Base-by-base conservation (phyloP, 2,329 filamentous ascomycete genomes). In the Mariannaea elegans region DNA sequence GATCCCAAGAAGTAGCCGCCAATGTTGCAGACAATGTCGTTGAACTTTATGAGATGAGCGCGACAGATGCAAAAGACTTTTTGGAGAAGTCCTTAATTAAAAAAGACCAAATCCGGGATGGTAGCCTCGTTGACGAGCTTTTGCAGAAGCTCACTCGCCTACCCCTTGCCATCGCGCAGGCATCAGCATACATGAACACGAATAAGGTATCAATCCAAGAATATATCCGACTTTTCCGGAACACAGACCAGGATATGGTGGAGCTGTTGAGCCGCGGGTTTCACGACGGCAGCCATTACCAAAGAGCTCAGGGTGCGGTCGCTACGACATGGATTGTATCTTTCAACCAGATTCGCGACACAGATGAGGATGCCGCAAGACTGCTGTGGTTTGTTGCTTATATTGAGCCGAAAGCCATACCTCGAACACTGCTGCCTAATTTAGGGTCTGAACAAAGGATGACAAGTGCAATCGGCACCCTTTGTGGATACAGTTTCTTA, bases 281-380 rank as follows among this genome's bases (percentile, higher is more conserved):
- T 47, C 61, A 64, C 7, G 78, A 81, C 60, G 64, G 68, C 4
- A 68, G 65, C 8, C 70, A 73, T 24, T 76, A 79, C 58, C 62
- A 46, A n/a, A 65, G 55, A 8, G 70, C 75, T 6, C 71, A 73
- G 45, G 74, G 76, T 50, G 67, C 77, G 1, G 67, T 80, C 6
- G 75, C 75, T 18, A 73, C 70, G 0, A 79, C 79, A 1, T 78
- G 77, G 74, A 52, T 78, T 1, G 68, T 81, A 7, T 81, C 79
- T 0, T 78, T 82, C 18, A 63, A 78, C 12, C 71, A 77, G 23
- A 77, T 81, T n/a, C 67, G 65, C 5, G 49, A 58, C 18, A 56
- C 19, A 0, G 59, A 77, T 57, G 13, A 48, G 4, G 24, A 64
- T 10, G 79, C 79, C 3, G 75, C 74, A 47, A 52, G 75, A 1